These are phyloP conservation scores for Dictyostelium firmibasis DNA, from an alignment of 78 protist species.

Conservation along the genomic window DNA sequence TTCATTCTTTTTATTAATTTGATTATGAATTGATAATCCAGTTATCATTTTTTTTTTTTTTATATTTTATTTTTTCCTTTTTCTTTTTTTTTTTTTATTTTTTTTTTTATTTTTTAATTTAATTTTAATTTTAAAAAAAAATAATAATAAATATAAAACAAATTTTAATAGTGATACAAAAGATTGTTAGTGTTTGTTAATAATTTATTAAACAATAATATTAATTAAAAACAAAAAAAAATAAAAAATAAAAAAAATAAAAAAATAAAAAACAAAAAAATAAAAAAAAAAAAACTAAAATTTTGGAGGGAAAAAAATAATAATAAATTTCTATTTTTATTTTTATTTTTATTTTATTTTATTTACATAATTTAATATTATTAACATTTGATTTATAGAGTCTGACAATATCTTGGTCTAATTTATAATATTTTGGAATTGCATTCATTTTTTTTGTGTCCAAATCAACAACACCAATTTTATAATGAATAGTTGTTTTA, in stretches of 20 bases:
- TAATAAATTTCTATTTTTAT: background rate
- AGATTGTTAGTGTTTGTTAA: too few species aligned
- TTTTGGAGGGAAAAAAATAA: too few species aligned
- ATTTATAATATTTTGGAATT: constrained; percentile 38
- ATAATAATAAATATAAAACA: background rate
- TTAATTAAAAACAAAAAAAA: too few species aligned
- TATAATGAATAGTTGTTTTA: background rate
- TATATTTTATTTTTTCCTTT: background rate
- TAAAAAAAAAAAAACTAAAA: background rate
- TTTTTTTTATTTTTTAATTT: background rate
- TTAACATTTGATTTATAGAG: background rate
- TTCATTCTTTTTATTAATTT: constrained; percentile 48
- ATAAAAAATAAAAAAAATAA: background rate
- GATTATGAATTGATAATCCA: constrained; percentile 50
- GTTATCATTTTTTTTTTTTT: constrained; percentile 32
- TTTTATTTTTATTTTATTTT: background rate
- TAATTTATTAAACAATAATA: too few species aligned
- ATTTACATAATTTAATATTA: background rate
- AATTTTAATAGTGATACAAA: too few species aligned
- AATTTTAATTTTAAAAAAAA: too few species aligned
- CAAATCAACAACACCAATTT: constrained; percentile 58
- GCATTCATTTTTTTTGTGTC: constrained; percentile 53
- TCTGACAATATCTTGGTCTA: constrained; percentile 4
- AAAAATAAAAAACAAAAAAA: background rate
- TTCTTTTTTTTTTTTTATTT: background rate